Conservation (phyloP, 2,329 filamentous ascomycete genomes). For the Pseudogymnoascus sp. region DNA sequence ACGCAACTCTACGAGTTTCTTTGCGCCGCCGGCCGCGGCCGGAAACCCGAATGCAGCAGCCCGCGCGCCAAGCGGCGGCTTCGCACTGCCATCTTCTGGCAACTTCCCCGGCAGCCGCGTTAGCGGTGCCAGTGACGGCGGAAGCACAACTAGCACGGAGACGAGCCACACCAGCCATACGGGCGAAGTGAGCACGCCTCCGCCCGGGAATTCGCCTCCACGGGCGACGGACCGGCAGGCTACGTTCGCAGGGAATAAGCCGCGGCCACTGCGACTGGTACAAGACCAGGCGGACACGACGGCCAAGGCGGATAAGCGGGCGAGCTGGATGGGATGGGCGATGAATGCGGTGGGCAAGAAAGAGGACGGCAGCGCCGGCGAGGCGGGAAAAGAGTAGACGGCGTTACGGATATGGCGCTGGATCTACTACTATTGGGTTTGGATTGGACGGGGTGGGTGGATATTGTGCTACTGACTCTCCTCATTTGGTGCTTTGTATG, state of each 20-base stretch:
- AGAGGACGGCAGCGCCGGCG: slow-evolving; percentile 16
- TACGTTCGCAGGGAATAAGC: slow-evolving; percentile 62
- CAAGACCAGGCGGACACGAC: slow-evolving; percentile 60
- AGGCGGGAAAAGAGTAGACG: slow-evolving; percentile 10
- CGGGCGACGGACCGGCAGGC: slow-evolving; percentile 45
- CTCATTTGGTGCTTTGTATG: slow-evolving; percentile 6
- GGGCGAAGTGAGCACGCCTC: slow-evolving; percentile 49
- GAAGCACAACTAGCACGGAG: slow-evolving; percentile 43
- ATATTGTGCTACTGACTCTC: slow-evolving; percentile 7
- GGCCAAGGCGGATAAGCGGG: slow-evolving; percentile 47
- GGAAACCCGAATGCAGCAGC: slow-evolving; percentile 46
- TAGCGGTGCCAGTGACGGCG: slow-evolving; percentile 34
- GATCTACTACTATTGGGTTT: neutral
- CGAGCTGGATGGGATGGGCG: slow-evolving; percentile 60
- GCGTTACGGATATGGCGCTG: slow-evolving; percentile 10
- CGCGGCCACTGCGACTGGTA: slow-evolving; percentile 78
- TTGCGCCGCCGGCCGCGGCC: slow-evolving; percentile 42
- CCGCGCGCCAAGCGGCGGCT: slow-evolving; percentile 44
- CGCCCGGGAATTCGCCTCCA: slow-evolving; percentile 43
- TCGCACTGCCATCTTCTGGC: slow-evolving; percentile 39
- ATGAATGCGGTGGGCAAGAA: slow-evolving; percentile 23
- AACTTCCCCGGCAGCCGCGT: slow-evolving; percentile 61
- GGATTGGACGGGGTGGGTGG: neutral
- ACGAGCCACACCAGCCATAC: slow-evolving; percentile 59
- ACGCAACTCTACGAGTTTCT: slow-evolving; percentile 58